phyloP scores from a whole-genome alignment of 2,329 filamentous ascomycete genomes.

The Aspergillus sclerotialis region DNA sequence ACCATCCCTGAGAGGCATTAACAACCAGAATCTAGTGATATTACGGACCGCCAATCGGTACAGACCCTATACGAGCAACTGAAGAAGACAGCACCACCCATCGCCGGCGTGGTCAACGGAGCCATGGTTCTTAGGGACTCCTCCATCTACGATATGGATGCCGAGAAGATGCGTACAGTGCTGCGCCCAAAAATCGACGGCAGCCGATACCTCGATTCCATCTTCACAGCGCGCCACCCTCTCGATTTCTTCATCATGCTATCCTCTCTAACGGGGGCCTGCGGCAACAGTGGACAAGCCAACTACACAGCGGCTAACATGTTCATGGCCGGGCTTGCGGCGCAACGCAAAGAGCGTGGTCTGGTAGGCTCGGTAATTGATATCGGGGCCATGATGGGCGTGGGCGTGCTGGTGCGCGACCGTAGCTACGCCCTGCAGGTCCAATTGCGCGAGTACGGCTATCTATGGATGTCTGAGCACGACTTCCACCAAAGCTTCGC shows the following conservation, averaged over 20 bases:
- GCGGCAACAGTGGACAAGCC: constrained; percentile 8
- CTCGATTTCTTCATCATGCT: constrained; percentile 12
- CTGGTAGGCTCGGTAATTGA: constrained; percentile 6
- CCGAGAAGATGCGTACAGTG: constrained; percentile 1
- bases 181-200: constrained; percentile 5
- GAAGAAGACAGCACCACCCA: constrained; percentile 16
- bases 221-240: background rate
- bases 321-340: constrained; percentile 5
- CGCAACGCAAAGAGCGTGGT: constrained; percentile 2
- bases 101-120: constrained; percentile 28
- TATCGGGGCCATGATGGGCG: constrained; percentile 1
- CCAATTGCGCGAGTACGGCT: too few relatives aligned
- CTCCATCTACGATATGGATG: constrained; percentile 1
- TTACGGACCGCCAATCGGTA: too few relatives aligned
- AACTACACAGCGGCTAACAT: constrained; percentile 8
- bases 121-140: constrained; percentile 29
- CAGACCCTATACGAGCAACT: too few relatives aligned
- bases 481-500: constrained; percentile 25
- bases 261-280: constrained; percentile 3
- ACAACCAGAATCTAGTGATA: too few relatives aligned
- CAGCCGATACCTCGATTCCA: constrained; percentile 2
- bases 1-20: too few relatives aligned
- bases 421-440: too few relatives aligned
- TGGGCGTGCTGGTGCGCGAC: too few relatives aligned
- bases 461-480: constrained; percentile 19